These are phyloP conservation scores for Pichia phayaonensis DNA, from an alignment of 805 yeast genomes.

Conservation along the genomic window DNA sequence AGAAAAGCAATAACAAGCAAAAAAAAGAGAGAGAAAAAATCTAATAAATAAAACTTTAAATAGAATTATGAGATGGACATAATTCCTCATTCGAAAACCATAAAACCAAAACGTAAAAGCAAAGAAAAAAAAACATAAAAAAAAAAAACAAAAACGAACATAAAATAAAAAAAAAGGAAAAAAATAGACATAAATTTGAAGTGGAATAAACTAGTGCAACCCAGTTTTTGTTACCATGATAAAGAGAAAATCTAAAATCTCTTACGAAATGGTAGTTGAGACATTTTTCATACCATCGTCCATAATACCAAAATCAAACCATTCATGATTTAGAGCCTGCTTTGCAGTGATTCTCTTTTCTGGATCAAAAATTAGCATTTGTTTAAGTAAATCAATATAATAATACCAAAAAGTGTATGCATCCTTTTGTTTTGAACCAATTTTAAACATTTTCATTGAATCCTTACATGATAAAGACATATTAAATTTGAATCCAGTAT, in stretches of 20 bases:
- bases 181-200: not conserved
- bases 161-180: not conserved
- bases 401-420: constrained; percentile 77
- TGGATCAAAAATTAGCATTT: constrained; percentile 44
- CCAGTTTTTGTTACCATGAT: not conserved
- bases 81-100: not conserved
- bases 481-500: constrained; percentile 25
- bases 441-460: constrained; percentile 17
- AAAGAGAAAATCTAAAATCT: constrained; percentile 23
- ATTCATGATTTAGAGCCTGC: constrained; percentile 56
- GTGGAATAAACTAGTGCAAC: not conserved
- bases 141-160: not conserved
- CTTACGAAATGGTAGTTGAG: not conserved
- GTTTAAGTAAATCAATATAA: constrained; percentile 49
- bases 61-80: not conserved
- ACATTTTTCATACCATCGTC: constrained; percentile 40
- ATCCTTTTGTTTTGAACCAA: constrained; percentile 41
- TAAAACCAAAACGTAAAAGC: not conserved
- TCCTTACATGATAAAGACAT: constrained; percentile 19
- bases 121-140: not conserved
- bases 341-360: constrained; percentile 43
- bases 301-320: constrained; percentile 60
- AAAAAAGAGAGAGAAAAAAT: not conserved
- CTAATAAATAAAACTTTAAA: not conserved
- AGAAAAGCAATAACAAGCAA: not conserved